Evolutionary conservation across 805 yeast genomes (phyloP).

Genomic region (Candida argentea): DNA sequence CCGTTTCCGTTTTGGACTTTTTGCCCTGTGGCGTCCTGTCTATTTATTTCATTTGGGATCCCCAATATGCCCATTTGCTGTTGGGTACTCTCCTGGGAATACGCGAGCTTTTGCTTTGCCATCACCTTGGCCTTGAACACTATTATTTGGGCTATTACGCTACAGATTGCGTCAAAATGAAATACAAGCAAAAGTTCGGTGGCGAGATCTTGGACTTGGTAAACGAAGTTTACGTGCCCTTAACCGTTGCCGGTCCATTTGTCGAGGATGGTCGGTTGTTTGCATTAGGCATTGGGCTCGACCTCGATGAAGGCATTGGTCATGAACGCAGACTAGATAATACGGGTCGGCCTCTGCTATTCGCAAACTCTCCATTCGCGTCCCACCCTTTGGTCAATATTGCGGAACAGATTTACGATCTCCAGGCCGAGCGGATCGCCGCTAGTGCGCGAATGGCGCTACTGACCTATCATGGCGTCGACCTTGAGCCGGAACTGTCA

Average conservation of each 20-base stretch:
- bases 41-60: conserved; percentile 84
- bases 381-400: conserved; percentile 8
- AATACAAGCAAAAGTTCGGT: conserved; percentile 69
- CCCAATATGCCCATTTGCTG: conserved; percentile 57
- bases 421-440: conserved; percentile 11
- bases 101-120: conserved; percentile 51
- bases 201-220: conserved; percentile 58
- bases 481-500: neutral
- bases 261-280: conserved; percentile 23
- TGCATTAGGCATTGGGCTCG: conserved; percentile 11
- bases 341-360: conserved; percentile 7
- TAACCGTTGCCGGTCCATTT: conserved; percentile 18
- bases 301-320: conserved; percentile 3
- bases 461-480: conserved; percentile 6
- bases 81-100: conserved; percentile 73
- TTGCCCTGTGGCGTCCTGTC: conserved; percentile 71
- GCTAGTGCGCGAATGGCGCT: conserved; percentile 7
- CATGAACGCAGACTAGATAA: conserved; percentile 8
- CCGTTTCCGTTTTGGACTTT: conserved; percentile 68
- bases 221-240: conserved; percentile 33
- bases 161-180: conserved; percentile 74
- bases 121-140: conserved; percentile 35
- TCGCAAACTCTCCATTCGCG: conserved; percentile 4
- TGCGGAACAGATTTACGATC: conserved; percentile 11
- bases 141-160: conserved; percentile 79